Conservation (phyloP, 176 grass and related monocot genomes). For the Triticum monococcum region DNA sequence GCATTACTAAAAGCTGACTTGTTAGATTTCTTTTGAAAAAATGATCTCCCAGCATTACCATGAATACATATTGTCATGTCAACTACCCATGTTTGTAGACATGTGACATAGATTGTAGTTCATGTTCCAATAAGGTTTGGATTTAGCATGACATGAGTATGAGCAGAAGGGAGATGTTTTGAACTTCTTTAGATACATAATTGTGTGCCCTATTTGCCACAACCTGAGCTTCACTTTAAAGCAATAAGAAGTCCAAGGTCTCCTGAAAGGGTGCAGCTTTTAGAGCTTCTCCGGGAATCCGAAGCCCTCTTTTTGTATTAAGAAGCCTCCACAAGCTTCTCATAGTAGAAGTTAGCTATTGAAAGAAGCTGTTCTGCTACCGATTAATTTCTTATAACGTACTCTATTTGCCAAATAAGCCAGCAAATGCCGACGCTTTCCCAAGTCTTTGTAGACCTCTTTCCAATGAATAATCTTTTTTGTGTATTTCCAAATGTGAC, state of each 20-base stretch:
- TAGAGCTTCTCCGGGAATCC: background rate
- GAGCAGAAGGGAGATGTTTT: background rate
- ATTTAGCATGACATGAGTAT: background rate
- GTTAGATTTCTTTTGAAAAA: background rate
- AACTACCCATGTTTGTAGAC: background rate
- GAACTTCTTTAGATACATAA: background rate
- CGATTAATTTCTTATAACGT: no score
- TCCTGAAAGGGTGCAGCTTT: background rate
- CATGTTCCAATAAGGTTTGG: background rate
- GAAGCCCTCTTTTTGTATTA: background rate
- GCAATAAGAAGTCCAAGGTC: background rate
- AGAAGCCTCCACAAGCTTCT: background rate
- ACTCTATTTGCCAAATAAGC: no score
- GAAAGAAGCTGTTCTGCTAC: background rate
- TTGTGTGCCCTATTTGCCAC: background rate
- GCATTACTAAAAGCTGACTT: background rate
- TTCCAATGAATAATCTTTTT: no score
- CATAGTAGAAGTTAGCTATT: slow-evolving; percentile 3
- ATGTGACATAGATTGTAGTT: background rate
- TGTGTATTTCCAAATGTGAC: no score
- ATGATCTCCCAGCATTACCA: background rate
- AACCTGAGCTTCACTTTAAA: background rate
- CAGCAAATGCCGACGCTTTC: no score
- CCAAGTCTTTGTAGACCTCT: no score
- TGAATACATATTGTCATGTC: background rate